A percentile compares a stretch with the other conserved stretches of the same genome.
These are phyloP conservation scores for Trichoderma atroviride DNA, from an alignment of 2,329 filamentous ascomycete species.

Conservation along the genomic window DNA sequence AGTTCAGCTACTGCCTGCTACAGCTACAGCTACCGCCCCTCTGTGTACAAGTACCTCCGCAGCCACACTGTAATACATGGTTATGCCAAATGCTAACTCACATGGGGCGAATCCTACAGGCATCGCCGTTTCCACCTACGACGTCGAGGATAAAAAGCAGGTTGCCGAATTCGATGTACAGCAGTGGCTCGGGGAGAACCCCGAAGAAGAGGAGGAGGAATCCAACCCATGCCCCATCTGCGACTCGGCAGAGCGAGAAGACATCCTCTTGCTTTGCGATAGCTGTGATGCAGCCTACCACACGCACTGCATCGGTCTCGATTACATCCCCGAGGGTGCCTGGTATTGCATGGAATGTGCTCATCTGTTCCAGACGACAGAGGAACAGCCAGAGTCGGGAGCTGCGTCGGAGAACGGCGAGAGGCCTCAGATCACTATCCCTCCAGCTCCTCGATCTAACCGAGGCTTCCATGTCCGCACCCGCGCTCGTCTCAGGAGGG, in stretches of 20 bases:
- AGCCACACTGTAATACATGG: not conserved
- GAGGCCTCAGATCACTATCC: constrained; percentile 36
- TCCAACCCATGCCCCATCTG: constrained; percentile 81
- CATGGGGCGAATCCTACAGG: constrained; percentile 44
- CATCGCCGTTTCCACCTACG: constrained; percentile 58
- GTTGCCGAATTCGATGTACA: constrained; percentile 85
- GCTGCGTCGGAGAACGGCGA: constrained; percentile 38
- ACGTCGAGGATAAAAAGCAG: constrained; percentile 82
- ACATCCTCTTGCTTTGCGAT: constrained; percentile 86
- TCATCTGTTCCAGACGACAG: constrained; percentile 48
- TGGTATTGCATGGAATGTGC: constrained; percentile 93
- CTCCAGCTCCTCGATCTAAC: constrained; percentile 39
- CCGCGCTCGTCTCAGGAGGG: constrained; percentile 58
- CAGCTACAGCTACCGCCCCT: constrained; percentile 21
- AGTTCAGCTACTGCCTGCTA: constrained; percentile 39
- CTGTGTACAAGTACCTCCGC: not conserved
- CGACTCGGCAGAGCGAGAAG: constrained; percentile 76
- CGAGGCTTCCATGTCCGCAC: constrained; percentile 53
- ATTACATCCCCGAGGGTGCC: constrained; percentile 71
- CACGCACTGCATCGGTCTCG: constrained; percentile 85
- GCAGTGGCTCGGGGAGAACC: constrained; percentile 69
- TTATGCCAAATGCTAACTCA: not conserved
- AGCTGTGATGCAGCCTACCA: constrained; percentile 89
- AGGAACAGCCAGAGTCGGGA: constrained; percentile 38
- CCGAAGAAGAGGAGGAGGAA: constrained; percentile 71